A percentile compares a stretch with the other conserved stretches of the same genome.
Conservation (phyloP, 257 asterid species). For the Linderniella brevidens region DNA sequence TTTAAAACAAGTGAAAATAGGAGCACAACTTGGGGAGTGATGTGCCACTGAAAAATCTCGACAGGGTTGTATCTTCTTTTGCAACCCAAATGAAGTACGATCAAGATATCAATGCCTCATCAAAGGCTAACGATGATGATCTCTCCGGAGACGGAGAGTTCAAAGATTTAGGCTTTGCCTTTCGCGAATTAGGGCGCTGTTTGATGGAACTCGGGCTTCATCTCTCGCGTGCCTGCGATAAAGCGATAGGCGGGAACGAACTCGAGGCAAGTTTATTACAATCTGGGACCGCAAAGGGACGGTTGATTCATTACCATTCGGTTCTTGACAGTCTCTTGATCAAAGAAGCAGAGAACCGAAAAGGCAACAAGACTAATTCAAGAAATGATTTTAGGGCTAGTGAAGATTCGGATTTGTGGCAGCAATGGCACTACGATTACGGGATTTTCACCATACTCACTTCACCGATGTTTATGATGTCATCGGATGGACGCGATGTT, state of each 20-base stretch:
- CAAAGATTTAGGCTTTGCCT: slow-evolving; percentile 29
- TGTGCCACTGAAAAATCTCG: slow-evolving; percentile 48
- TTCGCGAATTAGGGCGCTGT: slow-evolving; percentile 44
- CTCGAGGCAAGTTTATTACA: slow-evolving; percentile 61
- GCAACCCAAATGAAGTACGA: slow-evolving; percentile 70
- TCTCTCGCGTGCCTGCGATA: slow-evolving; percentile 64
- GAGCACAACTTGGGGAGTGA: slow-evolving; percentile 82
- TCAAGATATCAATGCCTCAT: slow-evolving; percentile 12
- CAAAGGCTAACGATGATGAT: slow-evolving; percentile 6
- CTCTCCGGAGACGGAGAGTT: slow-evolving; percentile 21
- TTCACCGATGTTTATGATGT: slow-evolving; percentile 39
- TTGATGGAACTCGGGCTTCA: slow-evolving; percentile 74
- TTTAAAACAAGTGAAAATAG: slow-evolving; percentile 15
- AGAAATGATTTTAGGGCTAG: slow-evolving; percentile 7
- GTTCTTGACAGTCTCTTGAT: slow-evolving; percentile 28
- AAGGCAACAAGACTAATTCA: slow-evolving; percentile 13
- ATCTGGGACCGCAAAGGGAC: slow-evolving; percentile 60
- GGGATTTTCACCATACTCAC: slow-evolving; percentile 71
- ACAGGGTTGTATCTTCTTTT: slow-evolving; percentile 69
- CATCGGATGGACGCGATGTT: slow-evolving; percentile 19
- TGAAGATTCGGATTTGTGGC: slow-evolving; percentile 40
- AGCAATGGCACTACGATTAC: slow-evolving; percentile 95
- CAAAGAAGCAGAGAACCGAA: slow-evolving; percentile 20
- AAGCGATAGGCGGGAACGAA: slow-evolving; percentile 42
- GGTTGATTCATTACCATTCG: slow-evolving; percentile 81